Base-by-base conservation (phyloP, 2,329 filamentous ascomycete genomes). In the Claviceps maximensis region DNA sequence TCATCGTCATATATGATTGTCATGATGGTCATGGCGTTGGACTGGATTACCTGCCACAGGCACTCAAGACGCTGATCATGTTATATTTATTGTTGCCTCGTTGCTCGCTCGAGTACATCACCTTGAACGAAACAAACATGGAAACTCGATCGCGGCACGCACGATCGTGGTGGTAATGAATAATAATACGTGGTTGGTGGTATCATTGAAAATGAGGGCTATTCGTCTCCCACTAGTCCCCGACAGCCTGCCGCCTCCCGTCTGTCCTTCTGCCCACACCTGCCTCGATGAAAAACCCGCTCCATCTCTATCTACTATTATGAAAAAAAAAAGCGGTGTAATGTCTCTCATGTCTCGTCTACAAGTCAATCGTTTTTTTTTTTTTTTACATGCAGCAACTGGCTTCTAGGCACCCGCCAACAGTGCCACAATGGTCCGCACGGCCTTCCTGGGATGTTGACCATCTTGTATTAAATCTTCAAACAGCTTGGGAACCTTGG, bases 401-500 rank as follows among this genome's bases (percentile, higher is more conserved):
- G 10, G 57, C 52, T 60, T 25, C 33, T n/a, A 58, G 19, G 74
- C 71, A n/a, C 75, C 74, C 1, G 70, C 71, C 46, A 87, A 59
- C 33, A 87, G 66, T n/a, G 79, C 77, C 15, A 82, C 75, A 50
- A 86, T 72, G 1, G 75, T 79, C 58, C 73, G 75, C 5, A 83
- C 74, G 21, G 83, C 83, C 47, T 66, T 67, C 57, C 77, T 69
- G 0, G 79, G 76, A 9, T 78, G 75, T 44, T 78, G 77, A 33
- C 73, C 74, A 2, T 74, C 76, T 19, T 71, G 71, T 1, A 86
- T 67, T 15, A 87, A 66, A 53, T 75, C 74, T 47, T 77, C 71
- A 58, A 87, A 88, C 17, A 84, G 70, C 23, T 71, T 70, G 0
- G 83, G 77, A 5, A 87, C 74, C 51, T 75, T 77, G 1, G 71